phyloP scores from a whole-genome alignment of 2,329 filamentous ascomycete genomes.

The Rachicladosporium sp. region DNA sequence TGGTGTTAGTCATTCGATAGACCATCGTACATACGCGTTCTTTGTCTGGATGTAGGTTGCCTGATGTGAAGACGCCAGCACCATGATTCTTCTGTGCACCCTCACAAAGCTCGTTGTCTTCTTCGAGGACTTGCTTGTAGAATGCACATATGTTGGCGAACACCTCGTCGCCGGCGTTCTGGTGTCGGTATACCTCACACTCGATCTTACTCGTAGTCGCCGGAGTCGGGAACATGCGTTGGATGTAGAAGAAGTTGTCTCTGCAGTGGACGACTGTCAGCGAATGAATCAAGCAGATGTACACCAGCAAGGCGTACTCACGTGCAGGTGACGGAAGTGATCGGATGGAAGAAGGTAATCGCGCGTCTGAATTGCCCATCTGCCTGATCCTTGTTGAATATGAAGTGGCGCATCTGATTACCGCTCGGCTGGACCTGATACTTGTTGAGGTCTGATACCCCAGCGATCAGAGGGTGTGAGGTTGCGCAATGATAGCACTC shows the following conservation, averaged over 20 bases:
- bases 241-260: conserved; percentile 38
- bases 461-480: conserved; percentile 42
- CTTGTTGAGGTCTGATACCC: conserved; percentile 3
- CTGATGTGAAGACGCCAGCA: conserved; percentile 45
- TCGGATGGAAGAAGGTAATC: conserved; percentile 5
- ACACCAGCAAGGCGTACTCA: background rate
- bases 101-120: conserved; percentile 48
- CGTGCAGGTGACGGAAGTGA: conserved; percentile 4
- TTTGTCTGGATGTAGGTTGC: conserved; percentile 41
- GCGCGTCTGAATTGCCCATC: conserved; percentile 4
- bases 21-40: conserved; percentile 1
- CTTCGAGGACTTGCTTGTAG: conserved; percentile 47
- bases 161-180: conserved; percentile 32
- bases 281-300: background rate
- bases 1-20: background rate
- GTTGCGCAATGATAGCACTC: conserved; percentile 50
- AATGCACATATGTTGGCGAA: conserved; percentile 26
- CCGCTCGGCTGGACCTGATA: conserved; percentile 3
- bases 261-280: background rate
- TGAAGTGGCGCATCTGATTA: conserved; percentile 4
- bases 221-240: conserved; percentile 14
- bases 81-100: conserved; percentile 46
- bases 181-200: conserved; percentile 34
- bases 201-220: conserved; percentile 38
- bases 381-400: conserved; percentile 3